These are phyloP conservation scores for Mycena floridula DNA, from an alignment of 768 basidiomycete genomes.

Conservation along the genomic window DNA sequence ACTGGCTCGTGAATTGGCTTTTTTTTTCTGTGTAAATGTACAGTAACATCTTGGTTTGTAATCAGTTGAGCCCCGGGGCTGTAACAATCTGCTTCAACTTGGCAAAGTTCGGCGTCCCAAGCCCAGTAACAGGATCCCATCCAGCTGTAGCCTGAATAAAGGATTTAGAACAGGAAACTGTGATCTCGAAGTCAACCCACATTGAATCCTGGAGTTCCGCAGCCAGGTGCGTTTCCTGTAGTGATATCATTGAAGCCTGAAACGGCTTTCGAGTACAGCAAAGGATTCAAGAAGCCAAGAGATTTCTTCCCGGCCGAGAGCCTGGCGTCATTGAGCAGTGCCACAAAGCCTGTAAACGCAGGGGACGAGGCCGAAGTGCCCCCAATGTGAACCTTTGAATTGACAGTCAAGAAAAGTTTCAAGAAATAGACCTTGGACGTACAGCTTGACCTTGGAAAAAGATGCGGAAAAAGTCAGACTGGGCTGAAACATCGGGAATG, in stretches of 20 bases:
- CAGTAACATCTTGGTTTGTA: too few relatives aligned
- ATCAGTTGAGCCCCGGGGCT: too few relatives aligned
- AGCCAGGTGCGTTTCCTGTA: conserved; percentile 61
- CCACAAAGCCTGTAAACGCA: conserved; percentile 51
- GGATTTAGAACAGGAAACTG: neutral
- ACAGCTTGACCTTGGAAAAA: conserved; percentile 30
- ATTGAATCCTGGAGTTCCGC: conserved; percentile 63
- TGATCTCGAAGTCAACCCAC: conserved; percentile 26
- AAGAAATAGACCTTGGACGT: too few relatives aligned
- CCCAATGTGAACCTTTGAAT: conserved; percentile 35
- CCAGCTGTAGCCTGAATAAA: conserved; percentile 35
- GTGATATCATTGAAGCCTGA: conserved; percentile 52
- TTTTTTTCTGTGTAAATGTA: too few relatives aligned
- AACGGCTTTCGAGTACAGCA: conserved; percentile 32
- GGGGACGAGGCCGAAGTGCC: conserved; percentile 61
- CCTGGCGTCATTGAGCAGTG: conserved; percentile 58
- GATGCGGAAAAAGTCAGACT: conserved; percentile 43
- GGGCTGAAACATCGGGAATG: conserved; percentile 64
- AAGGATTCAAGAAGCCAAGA: conserved; percentile 56
- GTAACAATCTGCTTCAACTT: conserved; percentile 26
- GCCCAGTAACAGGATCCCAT: conserved; percentile 43
- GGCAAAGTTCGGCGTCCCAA: conserved; percentile 10
- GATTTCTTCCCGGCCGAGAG: conserved; percentile 37
- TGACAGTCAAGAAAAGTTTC: too few relatives aligned
- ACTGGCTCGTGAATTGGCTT: neutral